Conservation (phyloP, 257 asterid genomes). For the Henckelia pumila region DNA sequence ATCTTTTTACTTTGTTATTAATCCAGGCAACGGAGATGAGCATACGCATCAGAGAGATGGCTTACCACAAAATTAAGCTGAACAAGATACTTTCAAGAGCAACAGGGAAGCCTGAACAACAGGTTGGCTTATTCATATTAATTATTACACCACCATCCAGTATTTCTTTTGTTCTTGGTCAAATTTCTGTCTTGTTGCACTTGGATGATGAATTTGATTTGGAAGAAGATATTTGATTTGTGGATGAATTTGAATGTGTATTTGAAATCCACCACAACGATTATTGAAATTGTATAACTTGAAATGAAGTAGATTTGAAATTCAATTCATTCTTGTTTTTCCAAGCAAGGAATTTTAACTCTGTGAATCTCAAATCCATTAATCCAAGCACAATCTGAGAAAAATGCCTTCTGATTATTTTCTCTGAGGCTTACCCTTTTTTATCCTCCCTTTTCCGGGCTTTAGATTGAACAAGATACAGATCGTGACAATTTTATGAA, state of each 20-base stretch:
- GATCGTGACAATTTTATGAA: conserved; percentile 84
- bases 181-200: neutral
- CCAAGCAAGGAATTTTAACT: too few species aligned
- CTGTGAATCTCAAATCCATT: too few species aligned
- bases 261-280: too few species aligned
- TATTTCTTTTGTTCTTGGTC: neutral
- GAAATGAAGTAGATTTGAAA: too few species aligned
- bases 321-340: too few species aligned
- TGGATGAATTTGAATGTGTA: too few species aligned
- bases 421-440: neutral
- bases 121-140: conserved; percentile 44
- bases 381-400: too few species aligned
- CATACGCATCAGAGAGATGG: conserved; percentile 81
- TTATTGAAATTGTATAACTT: too few species aligned
- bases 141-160: too few species aligned
- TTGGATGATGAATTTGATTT: too few species aligned
- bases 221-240: too few species aligned
- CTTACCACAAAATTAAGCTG: conserved; percentile 71
- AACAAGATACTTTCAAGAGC: conserved; percentile 82
- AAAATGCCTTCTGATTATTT: neutral
- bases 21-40: conserved; percentile 79
- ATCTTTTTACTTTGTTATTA: conserved; percentile 10
- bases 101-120: conserved; percentile 79
- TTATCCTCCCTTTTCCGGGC: neutral
- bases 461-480: conserved; percentile 68